phyloP scores from a whole-genome alignment of 805 yeast species.

The Wickerhamomyces queroliae region DNA sequence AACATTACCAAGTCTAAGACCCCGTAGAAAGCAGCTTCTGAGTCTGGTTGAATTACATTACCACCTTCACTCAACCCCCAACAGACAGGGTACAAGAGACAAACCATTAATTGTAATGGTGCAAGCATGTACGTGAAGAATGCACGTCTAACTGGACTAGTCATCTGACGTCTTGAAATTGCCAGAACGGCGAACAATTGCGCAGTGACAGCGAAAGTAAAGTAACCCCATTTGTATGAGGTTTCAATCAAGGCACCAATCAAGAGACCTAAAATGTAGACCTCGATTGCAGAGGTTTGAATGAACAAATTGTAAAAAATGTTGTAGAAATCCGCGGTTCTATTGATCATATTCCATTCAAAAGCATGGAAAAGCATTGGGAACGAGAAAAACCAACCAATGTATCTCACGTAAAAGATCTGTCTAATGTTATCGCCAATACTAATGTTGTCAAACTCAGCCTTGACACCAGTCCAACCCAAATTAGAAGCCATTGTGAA shows the following conservation, averaged over 20 bases:
- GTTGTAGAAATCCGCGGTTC: constrained; percentile 20
- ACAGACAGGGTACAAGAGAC: constrained; percentile 39
- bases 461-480: constrained; percentile 45
- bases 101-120: constrained; percentile 20
- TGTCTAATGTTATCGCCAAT: constrained; percentile 40
- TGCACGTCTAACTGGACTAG: constrained; percentile 21
- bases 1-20: constrained; percentile 45
- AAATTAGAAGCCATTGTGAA: constrained; percentile 56
- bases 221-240: constrained; percentile 43
- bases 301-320: constrained; percentile 26
- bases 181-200: constrained; percentile 15
- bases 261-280: constrained; percentile 38
- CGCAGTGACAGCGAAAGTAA: constrained; percentile 28
- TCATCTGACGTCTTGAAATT: too few relatives aligned
- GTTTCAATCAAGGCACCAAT: constrained; percentile 38
- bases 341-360: constrained; percentile 22
- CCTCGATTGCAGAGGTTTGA: too few relatives aligned
- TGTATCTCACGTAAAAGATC: constrained; percentile 49
- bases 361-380: constrained; percentile 44
- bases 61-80: constrained; percentile 63
- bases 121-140: constrained; percentile 18
- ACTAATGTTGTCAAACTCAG: constrained; percentile 44
- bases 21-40: constrained; percentile 57
- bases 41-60: constrained; percentile 51
- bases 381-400: constrained; percentile 51